These are phyloP conservation scores for Amanita exitialis DNA, from an alignment of 768 basidiomycete species.

Conservation along the genomic window DNA sequence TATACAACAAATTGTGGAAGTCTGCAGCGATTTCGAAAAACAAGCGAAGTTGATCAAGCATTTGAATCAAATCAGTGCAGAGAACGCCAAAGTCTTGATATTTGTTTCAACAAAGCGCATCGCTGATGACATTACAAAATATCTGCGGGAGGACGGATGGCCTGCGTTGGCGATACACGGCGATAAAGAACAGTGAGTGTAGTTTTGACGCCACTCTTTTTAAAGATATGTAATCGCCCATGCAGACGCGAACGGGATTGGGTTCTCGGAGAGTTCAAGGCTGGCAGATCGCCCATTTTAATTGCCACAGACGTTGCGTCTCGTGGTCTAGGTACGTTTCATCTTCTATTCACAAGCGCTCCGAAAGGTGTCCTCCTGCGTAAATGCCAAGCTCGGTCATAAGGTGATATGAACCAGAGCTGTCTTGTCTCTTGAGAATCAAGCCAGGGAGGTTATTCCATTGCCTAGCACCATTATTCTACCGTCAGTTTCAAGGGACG, in stretches of 20 bases:
- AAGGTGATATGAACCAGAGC: constrained; percentile 13
- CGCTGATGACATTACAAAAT: constrained; percentile 98
- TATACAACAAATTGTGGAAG: constrained; percentile 91
- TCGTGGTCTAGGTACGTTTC: constrained; percentile 96
- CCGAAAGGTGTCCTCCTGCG: constrained; percentile 19
- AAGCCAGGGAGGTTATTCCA: constrained; percentile 11
- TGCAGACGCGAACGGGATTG: constrained; percentile 93
- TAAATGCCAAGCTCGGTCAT: constrained; percentile 14
- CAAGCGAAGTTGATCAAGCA: constrained; percentile 93
- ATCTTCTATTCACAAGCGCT: constrained; percentile 36
- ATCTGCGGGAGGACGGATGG: constrained; percentile 96
- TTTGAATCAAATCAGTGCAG: constrained; percentile 89
- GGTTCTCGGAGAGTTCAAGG: constrained; percentile 98
- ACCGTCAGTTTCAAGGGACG: constrained; percentile 18
- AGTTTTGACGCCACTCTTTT: neutral
- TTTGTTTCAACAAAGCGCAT: constrained; percentile 97
- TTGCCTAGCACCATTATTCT: constrained; percentile 1
- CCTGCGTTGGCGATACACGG: constrained; percentile 99
- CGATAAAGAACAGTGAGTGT: constrained; percentile 91
- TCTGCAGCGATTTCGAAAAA: constrained; percentile 97
- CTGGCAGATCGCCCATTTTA: constrained; percentile 93
- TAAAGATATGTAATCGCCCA: neutral
- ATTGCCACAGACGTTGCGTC: constrained; percentile 99
- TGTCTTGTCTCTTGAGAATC: constrained; percentile 13
- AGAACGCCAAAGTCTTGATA: constrained; percentile 98